Evolutionary conservation across 2,329 filamentous ascomycete species (phyloP).

Genomic region (Didymella sp.): DNA sequence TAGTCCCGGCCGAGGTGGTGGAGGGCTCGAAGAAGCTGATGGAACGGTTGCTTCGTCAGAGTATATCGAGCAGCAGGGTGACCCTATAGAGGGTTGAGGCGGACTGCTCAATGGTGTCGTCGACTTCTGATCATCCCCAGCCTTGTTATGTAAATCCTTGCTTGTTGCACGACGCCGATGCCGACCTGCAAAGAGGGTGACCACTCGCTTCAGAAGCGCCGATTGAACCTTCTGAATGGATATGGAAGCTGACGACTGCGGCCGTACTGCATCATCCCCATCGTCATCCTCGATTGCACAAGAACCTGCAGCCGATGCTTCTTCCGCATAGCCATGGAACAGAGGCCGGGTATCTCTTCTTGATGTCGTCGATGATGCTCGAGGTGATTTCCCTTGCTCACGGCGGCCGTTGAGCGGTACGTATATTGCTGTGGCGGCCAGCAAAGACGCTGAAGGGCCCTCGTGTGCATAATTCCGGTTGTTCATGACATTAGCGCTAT

Average conservation of each 20-base stretch:
- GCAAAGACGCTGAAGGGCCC: neutral
- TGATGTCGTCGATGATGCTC: neutral
- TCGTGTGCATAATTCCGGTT: neutral
- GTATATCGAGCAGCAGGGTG: neutral
- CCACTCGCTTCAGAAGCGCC: conserved; percentile 11
- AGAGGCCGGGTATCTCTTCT: neutral
- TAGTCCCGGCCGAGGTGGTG: neutral
- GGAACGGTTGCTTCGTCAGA: neutral
- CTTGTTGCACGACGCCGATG: neutral
- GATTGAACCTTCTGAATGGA: neutral
- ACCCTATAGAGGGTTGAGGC: neutral
- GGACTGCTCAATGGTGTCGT: neutral
- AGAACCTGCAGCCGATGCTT: neutral
- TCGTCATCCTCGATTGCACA: neutral
- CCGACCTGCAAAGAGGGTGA: conserved; percentile 24
- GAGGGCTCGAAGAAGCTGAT: neutral
- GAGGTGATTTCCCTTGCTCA: neutral
- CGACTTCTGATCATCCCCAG: neutral
- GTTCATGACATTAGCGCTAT: neutral
- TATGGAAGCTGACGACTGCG: neutral
- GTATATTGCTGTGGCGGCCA: neutral
- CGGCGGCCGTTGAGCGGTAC: neutral
- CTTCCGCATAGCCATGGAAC: neutral
- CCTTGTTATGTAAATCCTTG: neutral
- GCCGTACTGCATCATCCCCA: neutral